phyloP scores from a whole-genome alignment of 768 basidiomycete species.

The Phaffia australis region DNA sequence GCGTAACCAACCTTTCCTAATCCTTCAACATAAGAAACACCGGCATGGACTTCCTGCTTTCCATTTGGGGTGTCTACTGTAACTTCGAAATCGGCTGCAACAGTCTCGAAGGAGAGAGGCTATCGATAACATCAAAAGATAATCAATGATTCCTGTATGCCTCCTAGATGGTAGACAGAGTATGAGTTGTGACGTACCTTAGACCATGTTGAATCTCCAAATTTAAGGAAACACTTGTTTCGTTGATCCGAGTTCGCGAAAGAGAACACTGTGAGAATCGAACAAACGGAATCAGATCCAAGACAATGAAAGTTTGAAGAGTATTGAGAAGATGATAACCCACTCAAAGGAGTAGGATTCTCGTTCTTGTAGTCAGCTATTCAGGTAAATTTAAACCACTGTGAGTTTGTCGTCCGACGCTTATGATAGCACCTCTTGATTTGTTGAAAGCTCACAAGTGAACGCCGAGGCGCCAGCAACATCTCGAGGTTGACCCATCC shows the following conservation, averaged over 20 bases:
- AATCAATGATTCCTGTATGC: not conserved
- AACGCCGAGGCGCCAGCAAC: conserved; percentile 65
- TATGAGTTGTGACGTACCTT: conserved; percentile 45
- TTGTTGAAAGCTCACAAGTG: conserved; percentile 28
- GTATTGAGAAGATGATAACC: conserved; percentile 35
- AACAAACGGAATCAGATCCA: not conserved
- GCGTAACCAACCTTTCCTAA: conserved; percentile 55
- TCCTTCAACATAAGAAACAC: conserved; percentile 85
- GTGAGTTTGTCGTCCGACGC: not conserved
- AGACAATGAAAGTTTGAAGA: not conserved
- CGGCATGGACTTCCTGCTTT: conserved; percentile 61
- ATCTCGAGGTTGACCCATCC: conserved; percentile 55
- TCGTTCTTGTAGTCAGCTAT: conserved; percentile 27
- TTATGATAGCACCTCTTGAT: conserved; percentile 25
- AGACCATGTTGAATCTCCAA: conserved; percentile 81
- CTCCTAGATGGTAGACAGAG: not conserved
- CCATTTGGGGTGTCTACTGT: conserved; percentile 55
- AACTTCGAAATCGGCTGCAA: conserved; percentile 76
- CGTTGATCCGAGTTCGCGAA: conserved; percentile 61
- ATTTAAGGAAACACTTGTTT: conserved; percentile 68
- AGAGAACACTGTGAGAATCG: conserved; percentile 57
- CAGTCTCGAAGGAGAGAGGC: conserved; percentile 82
- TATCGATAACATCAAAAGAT: conserved; percentile 32
- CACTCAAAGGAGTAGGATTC: conserved; percentile 65
- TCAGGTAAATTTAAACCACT: not conserved